phyloP scores from a whole-genome alignment of 495 filamentous ascomycete species.

The Hypoxylon crocopeplum region DNA sequence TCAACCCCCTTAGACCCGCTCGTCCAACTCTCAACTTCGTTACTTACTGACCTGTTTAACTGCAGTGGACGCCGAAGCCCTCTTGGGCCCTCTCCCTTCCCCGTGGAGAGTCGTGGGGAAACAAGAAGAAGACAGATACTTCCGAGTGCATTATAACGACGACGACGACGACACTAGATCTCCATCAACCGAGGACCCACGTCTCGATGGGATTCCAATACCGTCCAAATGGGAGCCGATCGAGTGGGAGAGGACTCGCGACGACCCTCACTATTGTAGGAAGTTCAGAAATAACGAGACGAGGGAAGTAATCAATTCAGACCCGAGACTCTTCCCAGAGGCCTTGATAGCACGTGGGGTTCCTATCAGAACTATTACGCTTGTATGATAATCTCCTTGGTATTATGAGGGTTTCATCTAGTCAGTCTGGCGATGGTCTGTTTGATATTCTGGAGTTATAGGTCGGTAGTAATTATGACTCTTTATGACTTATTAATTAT shows the following conservation, averaged over 20 bases:
- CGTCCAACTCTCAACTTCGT: background rate
- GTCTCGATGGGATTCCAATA: slow-evolving; percentile 12
- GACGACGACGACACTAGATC: background rate
- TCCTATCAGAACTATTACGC: slow-evolving; percentile 13
- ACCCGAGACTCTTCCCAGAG: slow-evolving; percentile 24
- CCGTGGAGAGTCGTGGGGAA: slow-evolving; percentile 1
- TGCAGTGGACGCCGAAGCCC: slow-evolving; percentile 21
- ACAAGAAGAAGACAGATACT: background rate
- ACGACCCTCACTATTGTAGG: slow-evolving; percentile 10
- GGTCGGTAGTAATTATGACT: background rate
- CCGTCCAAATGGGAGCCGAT: slow-evolving; percentile 17
- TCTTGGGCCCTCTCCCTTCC: slow-evolving; percentile 8
- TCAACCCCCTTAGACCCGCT: background rate
- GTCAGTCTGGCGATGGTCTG: background rate
- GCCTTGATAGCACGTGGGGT: slow-evolving; percentile 12
- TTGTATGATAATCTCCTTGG: slow-evolving; percentile 9
- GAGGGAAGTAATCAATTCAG: slow-evolving; percentile 24
- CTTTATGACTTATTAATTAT: too few relatives aligned
- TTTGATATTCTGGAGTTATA: background rate
- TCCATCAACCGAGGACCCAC: slow-evolving; percentile 1
- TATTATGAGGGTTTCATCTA: background rate
- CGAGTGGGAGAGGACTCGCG: slow-evolving; percentile 1
- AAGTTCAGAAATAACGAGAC: slow-evolving; percentile 17
- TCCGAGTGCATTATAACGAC: background rate
- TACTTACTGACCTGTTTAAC: background rate